phyloP scores from a whole-genome alignment of 495 filamentous ascomycete genomes.

The Hypoxylon fuscum region DNA sequence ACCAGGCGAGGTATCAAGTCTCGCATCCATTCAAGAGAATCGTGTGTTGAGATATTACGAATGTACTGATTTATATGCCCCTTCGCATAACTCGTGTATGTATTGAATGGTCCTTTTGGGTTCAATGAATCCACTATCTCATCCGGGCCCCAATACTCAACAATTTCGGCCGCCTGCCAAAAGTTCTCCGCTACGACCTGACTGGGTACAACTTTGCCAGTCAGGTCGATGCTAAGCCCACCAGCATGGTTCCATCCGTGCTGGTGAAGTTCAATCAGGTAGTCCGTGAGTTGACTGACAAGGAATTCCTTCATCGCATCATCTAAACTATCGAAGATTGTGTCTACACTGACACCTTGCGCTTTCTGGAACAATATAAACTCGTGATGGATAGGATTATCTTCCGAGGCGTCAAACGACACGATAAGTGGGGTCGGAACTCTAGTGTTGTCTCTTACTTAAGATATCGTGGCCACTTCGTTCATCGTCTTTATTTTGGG shows the following conservation, averaged over 20 bases:
- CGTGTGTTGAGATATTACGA: neutral
- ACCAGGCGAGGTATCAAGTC: conserved; percentile 1
- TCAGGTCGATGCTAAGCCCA: conserved; percentile 29
- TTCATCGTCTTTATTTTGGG: conserved; percentile 50
- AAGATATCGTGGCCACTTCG: conserved; percentile 48
- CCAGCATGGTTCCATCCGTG: conserved; percentile 28
- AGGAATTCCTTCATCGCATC: conserved; percentile 22
- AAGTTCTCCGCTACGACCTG: conserved; percentile 45
- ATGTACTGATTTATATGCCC: neutral
- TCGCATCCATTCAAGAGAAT: neutral
- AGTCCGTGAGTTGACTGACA: conserved; percentile 42
- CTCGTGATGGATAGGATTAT: conserved; percentile 47
- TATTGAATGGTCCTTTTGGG: conserved; percentile 21
- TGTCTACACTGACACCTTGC: conserved; percentile 38
- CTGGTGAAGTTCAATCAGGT: conserved; percentile 43
- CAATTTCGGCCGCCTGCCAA: conserved; percentile 44
- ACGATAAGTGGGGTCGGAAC: conserved; percentile 45
- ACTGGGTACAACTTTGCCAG: conserved; percentile 14
- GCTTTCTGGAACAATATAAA: conserved; percentile 43
- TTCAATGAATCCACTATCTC: conserved; percentile 40
- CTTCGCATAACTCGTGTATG: conserved; percentile 16
- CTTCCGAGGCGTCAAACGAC: conserved; percentile 35
- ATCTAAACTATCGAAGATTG: conserved; percentile 39
- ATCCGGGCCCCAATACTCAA: conserved; percentile 32
- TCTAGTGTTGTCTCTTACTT: conserved; percentile 39